A percentile compares a stretch with the other conserved stretches of the same genome.
These are phyloP conservation scores for Eimeria sp. DNA, from an alignment of 169 alveolate genomes.

Conservation along the genomic window DNA sequence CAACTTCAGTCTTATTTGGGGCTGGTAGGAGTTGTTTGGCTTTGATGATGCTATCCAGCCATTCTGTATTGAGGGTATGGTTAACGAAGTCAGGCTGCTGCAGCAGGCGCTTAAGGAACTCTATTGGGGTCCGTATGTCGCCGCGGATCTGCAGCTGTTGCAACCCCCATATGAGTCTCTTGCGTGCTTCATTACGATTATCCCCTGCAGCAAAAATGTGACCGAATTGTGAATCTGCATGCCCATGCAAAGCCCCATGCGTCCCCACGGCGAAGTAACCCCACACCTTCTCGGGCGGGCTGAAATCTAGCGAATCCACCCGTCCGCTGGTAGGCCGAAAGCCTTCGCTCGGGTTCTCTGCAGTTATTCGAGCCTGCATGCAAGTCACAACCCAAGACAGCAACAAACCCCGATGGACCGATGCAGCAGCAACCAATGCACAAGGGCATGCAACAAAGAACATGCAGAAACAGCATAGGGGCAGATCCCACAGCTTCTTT, in stretches of 20 bases:
- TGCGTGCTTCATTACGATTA: conserved; percentile 85
- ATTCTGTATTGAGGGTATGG: conserved; percentile 84
- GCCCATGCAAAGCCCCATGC: conserved; percentile 92
- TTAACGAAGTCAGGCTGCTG: conserved; percentile 88
- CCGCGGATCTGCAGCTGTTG: conserved; percentile 89
- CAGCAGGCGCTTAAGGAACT: conserved; percentile 87
- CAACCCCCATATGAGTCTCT: conserved; percentile 88
- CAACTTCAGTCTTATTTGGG: conserved; percentile 13
- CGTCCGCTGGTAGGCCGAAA: conserved; percentile 93
- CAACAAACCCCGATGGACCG: background rate
- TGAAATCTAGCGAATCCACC: conserved; percentile 85
- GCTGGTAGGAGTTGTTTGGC: conserved; percentile 15
- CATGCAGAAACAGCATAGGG: no score
- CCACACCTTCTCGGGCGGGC: conserved; percentile 90
- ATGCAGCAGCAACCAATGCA: background rate
- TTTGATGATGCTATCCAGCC: conserved; percentile 84
- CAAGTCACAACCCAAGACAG: background rate
- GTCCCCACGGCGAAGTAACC: conserved; percentile 91
- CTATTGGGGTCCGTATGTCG: conserved; percentile 90
- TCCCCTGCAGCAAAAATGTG: conserved; percentile 93
- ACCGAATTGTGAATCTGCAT: conserved; percentile 95
- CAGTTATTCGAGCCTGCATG: conserved; percentile 91
- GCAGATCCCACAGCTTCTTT: no score
- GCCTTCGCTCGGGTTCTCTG: conserved; percentile 94
- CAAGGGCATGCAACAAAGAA: no score